These are phyloP conservation scores for Apophysomyces trapeziformis DNA, from an alignment of 371 early-diverging fungal species.

Conservation along the genomic window DNA sequence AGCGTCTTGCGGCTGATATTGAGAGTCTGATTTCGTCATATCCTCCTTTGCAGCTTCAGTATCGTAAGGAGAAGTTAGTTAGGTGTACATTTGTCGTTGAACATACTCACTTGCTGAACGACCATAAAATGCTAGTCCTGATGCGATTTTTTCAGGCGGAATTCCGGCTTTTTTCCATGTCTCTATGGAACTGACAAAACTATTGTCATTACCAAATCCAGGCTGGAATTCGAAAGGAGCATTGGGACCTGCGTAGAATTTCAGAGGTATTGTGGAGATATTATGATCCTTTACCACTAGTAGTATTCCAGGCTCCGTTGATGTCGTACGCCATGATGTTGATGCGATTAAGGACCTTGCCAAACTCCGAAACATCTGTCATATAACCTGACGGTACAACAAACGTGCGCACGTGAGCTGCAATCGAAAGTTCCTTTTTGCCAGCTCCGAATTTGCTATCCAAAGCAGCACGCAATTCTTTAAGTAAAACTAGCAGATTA, in stretches of 20 bases:
- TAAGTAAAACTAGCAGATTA: constrained; percentile 49
- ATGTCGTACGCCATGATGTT: constrained; percentile 64
- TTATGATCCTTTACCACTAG: constrained; percentile 21
- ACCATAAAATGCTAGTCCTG: constrained; percentile 72
- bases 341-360: constrained; percentile 60
- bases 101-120: constrained; percentile 46
- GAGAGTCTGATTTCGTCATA: constrained; percentile 31
- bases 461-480: constrained; percentile 61
- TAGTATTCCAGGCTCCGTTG: constrained; percentile 59
- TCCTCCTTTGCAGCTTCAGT: constrained; percentile 31
- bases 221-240: constrained; percentile 51
- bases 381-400: constrained; percentile 48
- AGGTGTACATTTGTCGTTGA: neutral
- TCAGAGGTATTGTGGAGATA: constrained; percentile 15
- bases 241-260: constrained; percentile 43
- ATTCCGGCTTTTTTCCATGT: constrained; percentile 61
- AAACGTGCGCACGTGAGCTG: constrained; percentile 56
- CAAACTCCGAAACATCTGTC: constrained; percentile 59
- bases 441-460: constrained; percentile 53
- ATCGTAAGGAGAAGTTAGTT: neutral
- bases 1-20: constrained; percentile 35
- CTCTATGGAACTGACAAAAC: constrained; percentile 52
- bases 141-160: constrained; percentile 59
- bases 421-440: constrained; percentile 60
- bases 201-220: constrained; percentile 27